Evolutionary conservation across 2,329 filamentous ascomycete species (phyloP).

Genomic region (Colletotrichum shisoi): DNA sequence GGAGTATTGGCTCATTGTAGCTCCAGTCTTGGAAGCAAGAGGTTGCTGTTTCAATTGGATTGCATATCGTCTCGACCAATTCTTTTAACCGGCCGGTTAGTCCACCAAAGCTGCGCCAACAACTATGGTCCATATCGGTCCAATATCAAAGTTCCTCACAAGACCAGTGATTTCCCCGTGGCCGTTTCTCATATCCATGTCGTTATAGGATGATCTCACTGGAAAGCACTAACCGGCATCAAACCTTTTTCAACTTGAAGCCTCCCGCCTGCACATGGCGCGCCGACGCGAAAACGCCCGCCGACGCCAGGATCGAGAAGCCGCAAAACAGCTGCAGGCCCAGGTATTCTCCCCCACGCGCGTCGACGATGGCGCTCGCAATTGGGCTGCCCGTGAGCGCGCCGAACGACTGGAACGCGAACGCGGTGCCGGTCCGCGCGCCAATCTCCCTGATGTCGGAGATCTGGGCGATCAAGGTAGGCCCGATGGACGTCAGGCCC

Average conservation of each 20-base stretch:
- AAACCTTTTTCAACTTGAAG: slow-evolving; percentile 49
- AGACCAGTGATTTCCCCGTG: no score
- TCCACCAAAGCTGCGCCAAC: no score
- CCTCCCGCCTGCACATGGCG: slow-evolving; percentile 49
- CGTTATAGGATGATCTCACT: no score
- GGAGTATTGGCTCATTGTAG: no score
- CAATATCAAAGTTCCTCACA: no score
- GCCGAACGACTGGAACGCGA: slow-evolving; percentile 68
- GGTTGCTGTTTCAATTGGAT: no score
- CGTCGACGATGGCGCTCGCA: slow-evolving; percentile 66
- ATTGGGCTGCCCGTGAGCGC: slow-evolving; percentile 73
- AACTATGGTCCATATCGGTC: no score
- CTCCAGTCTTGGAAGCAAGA: no score
- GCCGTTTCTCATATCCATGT: no score
- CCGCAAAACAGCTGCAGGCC: slow-evolving; percentile 73
- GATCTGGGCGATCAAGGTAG: slow-evolving; percentile 73
- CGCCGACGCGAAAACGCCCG: slow-evolving; percentile 45
- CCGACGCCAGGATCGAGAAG: slow-evolving; percentile 51
- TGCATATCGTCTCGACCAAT: no score
- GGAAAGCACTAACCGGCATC: not conserved
- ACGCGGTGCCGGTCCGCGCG: slow-evolving; percentile 69
- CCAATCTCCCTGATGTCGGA: slow-evolving; percentile 74
- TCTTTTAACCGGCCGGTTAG: no score
- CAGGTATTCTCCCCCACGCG: slow-evolving; percentile 61
- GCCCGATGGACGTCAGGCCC: slow-evolving; percentile 68